Percentiles rank a stretch among this genome's conserved stretches.
Conservation (phyloP, 2,329 filamentous ascomycete genomes). For the Talaromyces sp. region DNA sequence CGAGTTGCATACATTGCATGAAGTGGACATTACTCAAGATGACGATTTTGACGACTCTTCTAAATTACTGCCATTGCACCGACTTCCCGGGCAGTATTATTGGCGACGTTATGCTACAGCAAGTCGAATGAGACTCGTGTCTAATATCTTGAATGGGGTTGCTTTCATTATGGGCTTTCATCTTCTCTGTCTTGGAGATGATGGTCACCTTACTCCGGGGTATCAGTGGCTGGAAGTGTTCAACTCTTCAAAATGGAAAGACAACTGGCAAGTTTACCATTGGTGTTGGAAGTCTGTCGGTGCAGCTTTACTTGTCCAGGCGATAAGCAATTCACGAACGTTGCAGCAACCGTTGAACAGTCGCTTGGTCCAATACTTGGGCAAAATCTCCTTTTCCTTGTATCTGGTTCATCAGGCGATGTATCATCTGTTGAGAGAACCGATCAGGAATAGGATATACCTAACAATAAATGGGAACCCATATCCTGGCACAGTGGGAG, state of each 20-base stretch:
- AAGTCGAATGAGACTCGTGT: not conserved
- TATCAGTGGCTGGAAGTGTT: conserved; percentile 21
- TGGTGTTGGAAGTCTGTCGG: conserved; percentile 24
- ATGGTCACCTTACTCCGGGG: conserved; percentile 22
- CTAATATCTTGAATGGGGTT: not conserved
- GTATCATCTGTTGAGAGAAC: conserved; percentile 22
- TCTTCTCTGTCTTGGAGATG: conserved; percentile 24
- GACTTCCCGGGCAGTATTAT: not conserved
- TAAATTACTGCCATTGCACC: not conserved
- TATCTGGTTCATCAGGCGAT: conserved; percentile 28
- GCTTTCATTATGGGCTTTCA: conserved; percentile 22
- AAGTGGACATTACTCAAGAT: not conserved
- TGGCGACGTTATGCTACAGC: not conserved
- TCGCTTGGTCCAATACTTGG: conserved; percentile 26
- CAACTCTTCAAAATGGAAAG: conserved; percentile 22
- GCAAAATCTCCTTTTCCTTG: conserved; percentile 31
- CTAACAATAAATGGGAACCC: conserved; percentile 14
- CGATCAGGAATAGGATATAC: conserved; percentile 21
- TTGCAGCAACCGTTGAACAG: conserved; percentile 23
- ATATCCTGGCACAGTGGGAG: conserved; percentile 18
- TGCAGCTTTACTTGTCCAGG: conserved; percentile 21
- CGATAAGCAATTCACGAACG: conserved; percentile 20
- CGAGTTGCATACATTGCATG: not conserved
- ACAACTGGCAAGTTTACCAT: conserved; percentile 21
- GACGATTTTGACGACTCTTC: not conserved